These are phyloP conservation scores for Echites panduratus DNA, from an alignment of 257 asterid species.

Conservation along the genomic window DNA sequence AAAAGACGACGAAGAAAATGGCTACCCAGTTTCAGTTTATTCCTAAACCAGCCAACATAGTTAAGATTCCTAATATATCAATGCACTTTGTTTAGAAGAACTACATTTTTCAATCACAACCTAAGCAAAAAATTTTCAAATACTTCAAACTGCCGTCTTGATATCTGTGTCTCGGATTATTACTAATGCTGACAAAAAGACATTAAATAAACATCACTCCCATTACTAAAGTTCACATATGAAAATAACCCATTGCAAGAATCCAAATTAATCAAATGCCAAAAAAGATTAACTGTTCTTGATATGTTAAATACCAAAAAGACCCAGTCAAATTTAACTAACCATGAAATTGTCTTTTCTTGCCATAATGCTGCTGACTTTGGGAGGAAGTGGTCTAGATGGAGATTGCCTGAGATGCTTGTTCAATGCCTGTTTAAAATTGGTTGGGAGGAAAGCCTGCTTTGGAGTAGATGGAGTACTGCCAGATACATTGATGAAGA, in stretches of 20 bases:
- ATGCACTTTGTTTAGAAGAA: neutral
- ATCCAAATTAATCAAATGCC: neutral
- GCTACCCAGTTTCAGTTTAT: neutral
- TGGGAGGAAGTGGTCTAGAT: slow-evolving; percentile 16
- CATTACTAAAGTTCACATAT: neutral
- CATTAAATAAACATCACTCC: neutral
- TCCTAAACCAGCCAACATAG: neutral
- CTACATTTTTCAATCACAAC: neutral
- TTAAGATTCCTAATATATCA: neutral
- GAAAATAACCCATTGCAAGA: neutral
- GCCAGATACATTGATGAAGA: slow-evolving; percentile 9
- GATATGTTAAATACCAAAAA: neutral
- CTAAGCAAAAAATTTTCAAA: neutral
- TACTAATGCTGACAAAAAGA: neutral
- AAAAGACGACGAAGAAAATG: neutral
- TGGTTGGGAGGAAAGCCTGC: slow-evolving; percentile 17
- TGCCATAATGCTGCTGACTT: slow-evolving; percentile 36
- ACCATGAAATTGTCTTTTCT: slow-evolving; percentile 36
- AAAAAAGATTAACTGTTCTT: neutral
- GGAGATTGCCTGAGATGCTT: slow-evolving; percentile 8
- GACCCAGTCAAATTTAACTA: slow-evolving; percentile 22
- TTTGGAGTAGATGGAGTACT: slow-evolving; percentile 13
- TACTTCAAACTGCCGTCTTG: neutral
- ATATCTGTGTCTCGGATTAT: neutral
- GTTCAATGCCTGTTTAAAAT: slow-evolving; percentile 16